Evolutionary conservation across 495 filamentous ascomycete genomes (phyloP), one percentile per base, ranked within the genome.

Genomic region (Aspergillus conjunctus): DNA sequence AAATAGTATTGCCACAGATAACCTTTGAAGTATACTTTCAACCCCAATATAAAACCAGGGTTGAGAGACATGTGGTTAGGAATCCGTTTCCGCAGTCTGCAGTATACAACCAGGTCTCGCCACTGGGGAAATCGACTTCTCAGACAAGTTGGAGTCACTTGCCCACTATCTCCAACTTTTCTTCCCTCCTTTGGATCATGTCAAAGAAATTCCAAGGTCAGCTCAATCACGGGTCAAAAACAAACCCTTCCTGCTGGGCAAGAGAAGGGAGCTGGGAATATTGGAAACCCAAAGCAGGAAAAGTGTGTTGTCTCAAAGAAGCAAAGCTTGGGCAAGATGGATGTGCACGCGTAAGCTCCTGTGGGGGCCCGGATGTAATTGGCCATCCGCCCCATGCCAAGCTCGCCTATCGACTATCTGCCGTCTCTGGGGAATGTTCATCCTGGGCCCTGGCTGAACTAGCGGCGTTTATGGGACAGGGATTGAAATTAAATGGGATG

Each of bases 371-470:
- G 1, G 9, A 12, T 49, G 7, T 68, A 46, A 78, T 75, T 78
- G 75, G 75, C 55, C 63, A 54, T 75, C 75, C 69, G 56, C 17
- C n/a, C 12, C 31, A 15, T 64, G 73, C 75, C 75, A 76, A 78
- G 73, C 59, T 72, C 72, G 75, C 73, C 75, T 78, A 76, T 78
- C 75, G 75, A 78, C 71, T 72, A 78, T 77, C 75, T 77, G 75
- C 75, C 75, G 75, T 74, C 64, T 61, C 58, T 56, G 60, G 62
- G 60, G 66, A 53, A 58, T 51, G 56, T 68, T 48, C 68, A 48
- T 48, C 60, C 60, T 56, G 56, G n/a, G 44, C 56, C 59, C 50
- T 62, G 26, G 44, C 54, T 56, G 37, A 44, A 20, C 41, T 58
- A 55, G 60, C 54, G 22, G 41, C 33, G 43, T 54, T 34, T 39